These are phyloP conservation scores for Balamuthia mandrillaris DNA, from an alignment of 208 protist species.

Conservation along the genomic window DNA sequence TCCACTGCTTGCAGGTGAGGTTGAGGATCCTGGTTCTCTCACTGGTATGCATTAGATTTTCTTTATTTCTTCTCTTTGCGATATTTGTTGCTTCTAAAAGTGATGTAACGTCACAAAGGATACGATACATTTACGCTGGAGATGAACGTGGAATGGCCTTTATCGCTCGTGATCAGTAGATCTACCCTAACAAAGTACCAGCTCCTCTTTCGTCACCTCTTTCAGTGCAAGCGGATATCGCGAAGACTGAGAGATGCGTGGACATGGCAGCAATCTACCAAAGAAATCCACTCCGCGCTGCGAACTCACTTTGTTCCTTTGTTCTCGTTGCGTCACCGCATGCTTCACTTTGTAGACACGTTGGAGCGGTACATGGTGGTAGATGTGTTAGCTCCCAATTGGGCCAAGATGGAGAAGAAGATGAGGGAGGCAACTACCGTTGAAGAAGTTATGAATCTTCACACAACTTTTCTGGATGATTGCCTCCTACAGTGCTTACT, in stretches of 20 bases:
- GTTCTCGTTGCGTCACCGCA: neutral
- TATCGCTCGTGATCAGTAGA: neutral
- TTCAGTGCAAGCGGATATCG: neutral
- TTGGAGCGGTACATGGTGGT: constrained; percentile 6
- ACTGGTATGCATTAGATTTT: neutral
- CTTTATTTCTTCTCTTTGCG: neutral
- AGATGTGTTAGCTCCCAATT: constrained; percentile 3
- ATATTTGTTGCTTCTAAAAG: neutral
- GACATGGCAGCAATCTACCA: constrained; percentile 7
- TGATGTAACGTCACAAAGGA: neutral
- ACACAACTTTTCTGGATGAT: too few species aligned
- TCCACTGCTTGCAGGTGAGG: neutral
- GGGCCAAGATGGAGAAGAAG: neutral
- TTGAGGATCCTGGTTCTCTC: neutral
- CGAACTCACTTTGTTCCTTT: neutral
- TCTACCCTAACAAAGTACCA: neutral
- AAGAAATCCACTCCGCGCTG: neutral
- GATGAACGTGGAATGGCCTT: neutral
- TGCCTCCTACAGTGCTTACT: neutral
- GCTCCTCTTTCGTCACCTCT: neutral
- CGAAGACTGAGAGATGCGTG: neutral
- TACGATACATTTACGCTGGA: neutral
- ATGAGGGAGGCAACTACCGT: neutral
- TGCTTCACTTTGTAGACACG: neutral
- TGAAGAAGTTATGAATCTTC: neutral